A percentile compares a stretch with the other conserved stretches of the same genome.
Evolutionary conservation across 2,329 filamentous ascomycete species (phyloP).

Genomic region (Colletotrichum destructivum): DNA sequence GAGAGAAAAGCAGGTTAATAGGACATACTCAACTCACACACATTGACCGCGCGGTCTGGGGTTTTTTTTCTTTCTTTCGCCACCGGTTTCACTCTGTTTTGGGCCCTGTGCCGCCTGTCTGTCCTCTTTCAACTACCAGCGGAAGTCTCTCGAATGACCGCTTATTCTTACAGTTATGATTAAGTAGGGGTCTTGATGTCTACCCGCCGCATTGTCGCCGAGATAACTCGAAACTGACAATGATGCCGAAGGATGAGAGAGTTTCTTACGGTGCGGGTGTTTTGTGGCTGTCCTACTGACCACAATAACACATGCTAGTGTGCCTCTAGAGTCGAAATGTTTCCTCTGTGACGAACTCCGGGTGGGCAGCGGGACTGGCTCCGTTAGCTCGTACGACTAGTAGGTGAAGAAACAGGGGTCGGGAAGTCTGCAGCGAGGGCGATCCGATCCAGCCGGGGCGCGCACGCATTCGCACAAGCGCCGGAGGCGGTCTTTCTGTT

Average conservation of each 20-base stretch:
- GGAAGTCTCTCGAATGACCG: not conserved
- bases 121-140: not conserved
- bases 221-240: not conserved
- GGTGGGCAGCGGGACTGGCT: conserved; percentile 1
- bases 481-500: not conserved
- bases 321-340: not conserved
- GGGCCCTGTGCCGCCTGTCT: not conserved
- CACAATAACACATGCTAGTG: not conserved
- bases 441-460: conserved; percentile 9
- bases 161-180: no score
- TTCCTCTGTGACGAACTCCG: not conserved
- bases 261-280: not conserved
- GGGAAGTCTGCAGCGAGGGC: conserved; percentile 1
- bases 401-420: conserved; percentile 3
- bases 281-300: not conserved
- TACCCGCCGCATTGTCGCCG: not conserved
- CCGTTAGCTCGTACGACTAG: not conserved
- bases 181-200: not conserved
- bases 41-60: not conserved
- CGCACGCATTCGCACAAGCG: not conserved
- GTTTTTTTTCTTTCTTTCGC: not conserved
- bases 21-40: not conserved
- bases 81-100: not conserved
- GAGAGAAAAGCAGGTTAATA: not conserved
- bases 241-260: not conserved